Conservation (phyloP, 768 basidiomycete genomes). For the Ramaria sp. region DNA sequence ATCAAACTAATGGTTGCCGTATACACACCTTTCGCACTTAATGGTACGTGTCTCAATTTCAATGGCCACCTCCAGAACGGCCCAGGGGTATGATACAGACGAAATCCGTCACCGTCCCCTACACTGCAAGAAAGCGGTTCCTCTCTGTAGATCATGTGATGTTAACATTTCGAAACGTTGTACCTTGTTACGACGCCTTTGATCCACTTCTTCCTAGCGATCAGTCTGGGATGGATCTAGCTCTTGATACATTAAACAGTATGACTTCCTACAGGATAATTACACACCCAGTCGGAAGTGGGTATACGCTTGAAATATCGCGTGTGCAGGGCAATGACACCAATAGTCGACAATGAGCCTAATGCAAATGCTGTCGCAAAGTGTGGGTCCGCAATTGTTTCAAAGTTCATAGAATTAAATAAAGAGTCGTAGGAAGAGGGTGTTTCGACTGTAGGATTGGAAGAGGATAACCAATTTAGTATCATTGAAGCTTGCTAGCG, state of each 20-base stretch:
- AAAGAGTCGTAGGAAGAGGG: too few relatives aligned
- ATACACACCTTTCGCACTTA: slow-evolving; percentile 38
- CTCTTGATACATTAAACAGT: neutral
- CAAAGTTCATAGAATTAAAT: neutral
- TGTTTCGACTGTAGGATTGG: too few relatives aligned
- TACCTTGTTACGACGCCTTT: slow-evolving; percentile 77
- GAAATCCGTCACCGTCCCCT: slow-evolving; percentile 82
- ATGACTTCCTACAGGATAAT: neutral
- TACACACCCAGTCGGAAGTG: slow-evolving; percentile 6
- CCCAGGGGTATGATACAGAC: slow-evolving; percentile 76
- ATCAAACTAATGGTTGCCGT: neutral
- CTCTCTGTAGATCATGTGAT: neutral
- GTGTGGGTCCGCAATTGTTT: neutral
- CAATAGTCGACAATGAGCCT: slow-evolving; percentile 1
- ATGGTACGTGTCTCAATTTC: slow-evolving; percentile 57
- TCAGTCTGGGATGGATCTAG: slow-evolving; percentile 29
- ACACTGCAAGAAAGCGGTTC: slow-evolving; percentile 35
- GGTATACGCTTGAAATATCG: slow-evolving; percentile 7
- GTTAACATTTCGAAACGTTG: slow-evolving; percentile 2
- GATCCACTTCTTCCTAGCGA: slow-evolving; percentile 53
- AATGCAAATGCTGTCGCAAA: neutral
- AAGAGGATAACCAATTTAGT: too few relatives aligned
- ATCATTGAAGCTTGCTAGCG: too few relatives aligned
- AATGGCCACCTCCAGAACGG: slow-evolving; percentile 67
- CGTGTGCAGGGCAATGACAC: neutral